phyloP scores from a whole-genome alignment of 2,329 filamentous ascomycete species.

The Dothideomycetidae sp. region DNA sequence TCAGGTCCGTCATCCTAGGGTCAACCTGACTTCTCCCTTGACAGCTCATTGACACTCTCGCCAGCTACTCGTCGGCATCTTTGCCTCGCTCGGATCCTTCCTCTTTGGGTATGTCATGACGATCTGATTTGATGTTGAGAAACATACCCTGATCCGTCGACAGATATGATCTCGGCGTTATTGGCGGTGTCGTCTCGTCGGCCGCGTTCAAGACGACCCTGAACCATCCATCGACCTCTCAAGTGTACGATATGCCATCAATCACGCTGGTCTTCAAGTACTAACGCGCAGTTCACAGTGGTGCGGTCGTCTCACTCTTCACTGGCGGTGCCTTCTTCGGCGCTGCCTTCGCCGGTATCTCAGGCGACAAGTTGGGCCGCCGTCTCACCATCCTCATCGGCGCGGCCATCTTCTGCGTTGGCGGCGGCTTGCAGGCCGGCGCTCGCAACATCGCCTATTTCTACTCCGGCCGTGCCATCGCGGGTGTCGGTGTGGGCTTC shows the following conservation, averaged over 20 bases:
- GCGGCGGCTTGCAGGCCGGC: slow-evolving; percentile 16
- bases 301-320: slow-evolving; percentile 15
- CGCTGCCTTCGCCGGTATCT: slow-evolving; percentile 40
- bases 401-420: slow-evolving; percentile 30
- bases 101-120: slow-evolving; percentile 8
- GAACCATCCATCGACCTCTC: neutral
- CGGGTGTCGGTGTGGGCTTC: slow-evolving; percentile 17
- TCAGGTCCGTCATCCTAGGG: too few relatives aligned
- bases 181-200: slow-evolving; percentile 16
- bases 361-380: slow-evolving; percentile 53
- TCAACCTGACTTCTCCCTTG: too few relatives aligned
- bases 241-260: slow-evolving; percentile 11
- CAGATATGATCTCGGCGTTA: slow-evolving; percentile 31
- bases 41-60: too few relatives aligned
- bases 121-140: too few relatives aligned
- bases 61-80: neutral
- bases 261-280: slow-evolving; percentile 11
- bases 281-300: slow-evolving; percentile 8
- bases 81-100: slow-evolving; percentile 3
- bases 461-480: slow-evolving; percentile 14
- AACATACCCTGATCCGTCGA: slow-evolving; percentile 13
- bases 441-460: slow-evolving; percentile 14
- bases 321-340: slow-evolving; percentile 16
- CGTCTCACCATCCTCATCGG: slow-evolving; percentile 53
- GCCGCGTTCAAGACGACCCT: slow-evolving; percentile 12